Percentiles rank a stretch among this genome's conserved stretches.
These are phyloP conservation scores for Pulveroboletus sp. DNA, from an alignment of 768 basidiomycete species.

Conservation along the genomic window DNA sequence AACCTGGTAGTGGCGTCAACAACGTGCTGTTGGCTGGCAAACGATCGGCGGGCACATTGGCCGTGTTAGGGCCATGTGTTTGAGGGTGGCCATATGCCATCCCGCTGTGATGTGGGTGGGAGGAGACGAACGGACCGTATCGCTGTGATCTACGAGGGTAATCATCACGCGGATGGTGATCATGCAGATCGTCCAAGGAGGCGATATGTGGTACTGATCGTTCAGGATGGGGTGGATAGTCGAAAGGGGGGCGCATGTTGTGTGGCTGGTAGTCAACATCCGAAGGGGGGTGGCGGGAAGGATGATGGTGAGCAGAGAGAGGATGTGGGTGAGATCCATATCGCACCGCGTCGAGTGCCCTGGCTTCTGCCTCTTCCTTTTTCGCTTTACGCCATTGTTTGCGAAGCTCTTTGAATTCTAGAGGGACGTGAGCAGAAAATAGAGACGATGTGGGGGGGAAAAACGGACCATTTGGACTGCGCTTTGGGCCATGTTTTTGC, in stretches of 20 bases:
- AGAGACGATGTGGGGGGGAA: neutral
- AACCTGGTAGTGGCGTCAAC: slow-evolving; percentile 67
- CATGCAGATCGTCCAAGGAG: slow-evolving; percentile 21
- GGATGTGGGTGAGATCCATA: slow-evolving; percentile 18
- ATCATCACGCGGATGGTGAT: slow-evolving; percentile 15
- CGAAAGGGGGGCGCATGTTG: slow-evolving; percentile 15
- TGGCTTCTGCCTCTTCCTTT: slow-evolving; percentile 58
- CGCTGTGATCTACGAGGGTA: slow-evolving; percentile 29
- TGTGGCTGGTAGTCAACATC: slow-evolving; percentile 22
- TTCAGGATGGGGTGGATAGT: slow-evolving; percentile 27
- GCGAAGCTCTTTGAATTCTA: slow-evolving; percentile 97
- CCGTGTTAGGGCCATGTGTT: slow-evolving; percentile 20
- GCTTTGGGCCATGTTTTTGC: slow-evolving; percentile 92
- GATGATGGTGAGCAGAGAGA: slow-evolving; percentile 16
- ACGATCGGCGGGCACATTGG: slow-evolving; percentile 32
- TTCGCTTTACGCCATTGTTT: slow-evolving; percentile 95
- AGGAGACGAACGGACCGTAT: slow-evolving; percentile 19
- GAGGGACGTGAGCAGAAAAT: slow-evolving; percentile 7
- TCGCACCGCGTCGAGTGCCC: slow-evolving; percentile 13
- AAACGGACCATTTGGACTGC: slow-evolving; percentile 81
- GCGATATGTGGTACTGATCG: slow-evolving; percentile 11
- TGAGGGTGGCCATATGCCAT: slow-evolving; percentile 24
- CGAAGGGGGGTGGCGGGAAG: slow-evolving; percentile 27
- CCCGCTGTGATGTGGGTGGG: slow-evolving; percentile 14
- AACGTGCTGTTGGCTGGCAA: slow-evolving; percentile 66